phyloP scores from a whole-genome alignment of 768 basidiomycete genomes.

The Russula sp. region DNA sequence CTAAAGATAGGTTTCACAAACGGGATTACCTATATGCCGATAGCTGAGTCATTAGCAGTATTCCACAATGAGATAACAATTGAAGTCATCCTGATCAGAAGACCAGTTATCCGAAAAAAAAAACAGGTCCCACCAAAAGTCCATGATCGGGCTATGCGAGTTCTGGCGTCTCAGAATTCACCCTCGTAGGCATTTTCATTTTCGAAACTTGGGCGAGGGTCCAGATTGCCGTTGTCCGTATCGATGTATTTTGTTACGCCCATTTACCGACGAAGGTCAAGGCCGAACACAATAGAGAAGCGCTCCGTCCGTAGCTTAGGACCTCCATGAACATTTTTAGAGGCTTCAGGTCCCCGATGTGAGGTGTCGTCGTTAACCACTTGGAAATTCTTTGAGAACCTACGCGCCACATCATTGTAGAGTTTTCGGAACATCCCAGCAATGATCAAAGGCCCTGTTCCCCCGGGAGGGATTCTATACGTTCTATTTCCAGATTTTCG shows the following conservation, averaged over 20 bases:
- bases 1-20: neutral
- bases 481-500: neutral
- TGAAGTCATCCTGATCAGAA: conserved; percentile 2
- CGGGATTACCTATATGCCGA: neutral
- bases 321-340: conserved; percentile 17
- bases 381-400: neutral
- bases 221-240: neutral
- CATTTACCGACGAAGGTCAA: conserved; percentile 3
- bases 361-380: neutral
- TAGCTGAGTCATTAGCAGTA: conserved; percentile 5
- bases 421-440: neutral
- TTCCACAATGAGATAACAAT: neutral
- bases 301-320: conserved; percentile 2
- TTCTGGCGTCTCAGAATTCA: neutral
- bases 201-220: conserved; percentile 5
- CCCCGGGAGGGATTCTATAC: neutral
- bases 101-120: neutral
- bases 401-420: neutral
- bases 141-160: conserved; percentile 5
- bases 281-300: neutral
- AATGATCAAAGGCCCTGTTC: neutral
- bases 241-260: conserved; percentile 6
- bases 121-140: neutral
- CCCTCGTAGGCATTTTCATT: no score
- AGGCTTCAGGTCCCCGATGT: conserved; percentile 20